Conservation (phyloP, 148 eudicot genomes). For the Suaeda aralocaspica region DNA sequence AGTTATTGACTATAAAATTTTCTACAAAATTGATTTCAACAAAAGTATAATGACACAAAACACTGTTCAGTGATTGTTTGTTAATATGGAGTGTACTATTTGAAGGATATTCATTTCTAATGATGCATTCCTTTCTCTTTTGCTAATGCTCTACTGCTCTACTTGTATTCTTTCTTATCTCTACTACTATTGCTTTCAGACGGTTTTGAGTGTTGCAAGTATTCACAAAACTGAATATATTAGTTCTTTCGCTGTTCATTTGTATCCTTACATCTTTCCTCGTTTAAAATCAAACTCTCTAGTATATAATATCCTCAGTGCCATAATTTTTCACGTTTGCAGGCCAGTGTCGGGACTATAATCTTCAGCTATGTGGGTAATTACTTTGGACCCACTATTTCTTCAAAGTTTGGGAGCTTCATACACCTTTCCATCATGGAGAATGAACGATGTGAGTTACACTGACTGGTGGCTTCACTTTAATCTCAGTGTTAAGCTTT, state of each 20-base stretch:
- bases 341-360: constrained; percentile 93
- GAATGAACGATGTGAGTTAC: constrained; percentile 85
- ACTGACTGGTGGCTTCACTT: background rate
- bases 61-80: background rate
- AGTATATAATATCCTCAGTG: background rate
- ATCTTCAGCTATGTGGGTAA: constrained; percentile 97
- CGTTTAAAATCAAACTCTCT: background rate
- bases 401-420: constrained; percentile 97
- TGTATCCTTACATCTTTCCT: background rate
- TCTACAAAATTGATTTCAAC: background rate
- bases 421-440: constrained; percentile 98
- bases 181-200: background rate
- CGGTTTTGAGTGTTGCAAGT: background rate
- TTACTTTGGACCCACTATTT: constrained; percentile 99
- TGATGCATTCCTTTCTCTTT: background rate
- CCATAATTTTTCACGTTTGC: constrained; percentile 27
- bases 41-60: background rate
- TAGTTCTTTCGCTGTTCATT: background rate
- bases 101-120: background rate
- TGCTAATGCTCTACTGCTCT: too few species aligned
- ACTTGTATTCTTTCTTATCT: background rate
- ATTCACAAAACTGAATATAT: background rate
- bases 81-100: background rate
- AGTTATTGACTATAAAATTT: background rate
- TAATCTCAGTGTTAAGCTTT: background rate